Conservation (phyloP, 1,139 yeast species). For the Tardiomyces digboiensis region DNA sequence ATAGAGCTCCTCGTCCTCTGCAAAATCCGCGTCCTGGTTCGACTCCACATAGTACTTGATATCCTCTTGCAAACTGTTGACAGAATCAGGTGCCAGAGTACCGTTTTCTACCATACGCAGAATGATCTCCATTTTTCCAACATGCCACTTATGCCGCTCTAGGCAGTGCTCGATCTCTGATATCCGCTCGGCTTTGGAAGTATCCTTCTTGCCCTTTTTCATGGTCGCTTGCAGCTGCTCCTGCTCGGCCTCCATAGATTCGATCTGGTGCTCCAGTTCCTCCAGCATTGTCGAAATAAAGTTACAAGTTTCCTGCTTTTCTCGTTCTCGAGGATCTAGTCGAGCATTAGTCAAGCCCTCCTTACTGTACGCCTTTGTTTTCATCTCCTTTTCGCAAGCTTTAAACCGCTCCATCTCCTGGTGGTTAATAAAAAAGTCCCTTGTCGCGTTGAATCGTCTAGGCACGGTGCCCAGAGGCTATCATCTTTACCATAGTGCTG, state of each 20-base stretch:
- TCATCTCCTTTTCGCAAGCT: conserved; percentile 88
- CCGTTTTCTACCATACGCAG: conserved; percentile 77
- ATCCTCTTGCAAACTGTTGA: conserved; percentile 80
- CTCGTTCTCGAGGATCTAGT: conserved; percentile 71
- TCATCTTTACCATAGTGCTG: no score
- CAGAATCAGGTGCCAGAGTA: conserved; percentile 68
- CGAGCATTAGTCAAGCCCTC: conserved; percentile 78
- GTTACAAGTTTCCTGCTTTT: conserved; percentile 63
- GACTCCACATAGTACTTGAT: conserved; percentile 91
- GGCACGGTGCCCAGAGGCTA: neutral
- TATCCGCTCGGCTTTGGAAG: conserved; percentile 43
- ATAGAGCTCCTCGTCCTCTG: conserved; percentile 90
- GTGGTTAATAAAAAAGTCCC: conserved; percentile 19
- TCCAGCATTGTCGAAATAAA: conserved; percentile 72
- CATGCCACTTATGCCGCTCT: conserved; percentile 76
- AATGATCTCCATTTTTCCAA: conserved; percentile 66
- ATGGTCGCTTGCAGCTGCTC: conserved; percentile 45
- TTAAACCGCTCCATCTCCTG: conserved; percentile 92
- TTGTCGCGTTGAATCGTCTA: neutral
- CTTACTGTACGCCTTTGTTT: conserved; percentile 91
- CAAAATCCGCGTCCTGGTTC: conserved; percentile 92
- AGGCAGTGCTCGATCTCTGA: conserved; percentile 54
- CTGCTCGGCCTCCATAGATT: conserved; percentile 66
- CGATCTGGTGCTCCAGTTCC: conserved; percentile 76
- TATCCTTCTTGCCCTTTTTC: conserved; percentile 51